Evolutionary conservation across 768 basidiomycete species (phyloP).

Genomic region (Lyophyllum shimeji): DNA sequence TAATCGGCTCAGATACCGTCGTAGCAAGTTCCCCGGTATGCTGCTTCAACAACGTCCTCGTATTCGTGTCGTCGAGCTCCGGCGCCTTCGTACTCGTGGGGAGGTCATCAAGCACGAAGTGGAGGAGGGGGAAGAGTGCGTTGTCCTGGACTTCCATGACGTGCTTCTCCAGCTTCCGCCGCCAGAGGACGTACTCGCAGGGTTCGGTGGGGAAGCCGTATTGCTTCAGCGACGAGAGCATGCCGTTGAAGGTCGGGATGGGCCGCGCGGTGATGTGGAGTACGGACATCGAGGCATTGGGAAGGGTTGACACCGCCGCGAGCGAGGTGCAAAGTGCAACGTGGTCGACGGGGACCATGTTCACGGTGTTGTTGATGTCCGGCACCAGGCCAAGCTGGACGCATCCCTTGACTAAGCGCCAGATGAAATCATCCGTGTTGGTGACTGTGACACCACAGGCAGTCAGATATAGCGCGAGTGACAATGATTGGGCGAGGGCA

Average conservation of each 20-base stretch:
- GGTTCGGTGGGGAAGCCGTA: slow-evolving; percentile 81
- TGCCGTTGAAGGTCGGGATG: slow-evolving; percentile 83
- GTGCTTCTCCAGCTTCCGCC: slow-evolving; percentile 89
- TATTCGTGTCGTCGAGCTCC: slow-evolving; percentile 85
- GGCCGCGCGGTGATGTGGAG: slow-evolving; percentile 87
- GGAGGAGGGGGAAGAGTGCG: slow-evolving; percentile 93
- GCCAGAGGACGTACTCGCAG: slow-evolving; percentile 92
- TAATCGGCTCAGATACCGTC: slow-evolving; percentile 73
- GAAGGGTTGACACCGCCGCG: slow-evolving; percentile 64
- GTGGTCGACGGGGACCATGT: slow-evolving; percentile 98
- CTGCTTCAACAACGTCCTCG: slow-evolving; percentile 55
- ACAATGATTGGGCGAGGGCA: not conserved
- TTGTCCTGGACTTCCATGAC: slow-evolving; percentile 95
- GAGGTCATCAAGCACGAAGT: slow-evolving; percentile 96
- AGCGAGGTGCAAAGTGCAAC: slow-evolving; percentile 82
- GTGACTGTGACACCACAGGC: slow-evolving; percentile 57
- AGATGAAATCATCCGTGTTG: slow-evolving; percentile 98
- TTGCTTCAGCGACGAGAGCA: slow-evolving; percentile 67
- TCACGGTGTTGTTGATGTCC: slow-evolving; percentile 97
- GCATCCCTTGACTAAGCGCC: slow-evolving; percentile 98
- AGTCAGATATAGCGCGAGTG: slow-evolving; percentile 3
- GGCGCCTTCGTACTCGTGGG: slow-evolving; percentile 96
- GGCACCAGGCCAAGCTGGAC: slow-evolving; percentile 95
- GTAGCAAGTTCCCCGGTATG: slow-evolving; percentile 35
- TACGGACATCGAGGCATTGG: slow-evolving; percentile 50